phyloP scores from a whole-genome alignment of 768 basidiomycete species.

The Kwoniella sp. region DNA sequence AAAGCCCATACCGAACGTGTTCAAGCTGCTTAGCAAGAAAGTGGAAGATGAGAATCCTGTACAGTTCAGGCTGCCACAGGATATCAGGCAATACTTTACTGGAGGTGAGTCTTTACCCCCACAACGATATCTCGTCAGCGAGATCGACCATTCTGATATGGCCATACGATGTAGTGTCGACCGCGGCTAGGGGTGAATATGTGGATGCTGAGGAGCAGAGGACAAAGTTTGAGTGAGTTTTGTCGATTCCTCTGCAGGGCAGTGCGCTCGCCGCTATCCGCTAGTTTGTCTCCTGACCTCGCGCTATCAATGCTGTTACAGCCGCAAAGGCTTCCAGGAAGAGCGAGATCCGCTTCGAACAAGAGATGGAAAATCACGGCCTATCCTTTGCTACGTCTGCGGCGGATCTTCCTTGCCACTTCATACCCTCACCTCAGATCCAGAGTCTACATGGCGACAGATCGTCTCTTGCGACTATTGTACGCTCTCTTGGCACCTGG shows the following conservation, averaged over 20 bases:
- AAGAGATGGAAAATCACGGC: conserved; percentile 77
- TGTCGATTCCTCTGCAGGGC: conserved; percentile 1
- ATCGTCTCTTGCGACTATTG: conserved; percentile 97
- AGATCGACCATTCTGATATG: neutral
- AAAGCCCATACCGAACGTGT: conserved; percentile 46
- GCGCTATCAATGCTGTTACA: conserved; percentile 41
- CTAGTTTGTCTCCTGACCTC: neutral
- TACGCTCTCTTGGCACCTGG: conserved; percentile 91
- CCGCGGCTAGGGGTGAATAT: conserved; percentile 78
- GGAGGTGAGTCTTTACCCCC: conserved; percentile 66
- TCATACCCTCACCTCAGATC: conserved; percentile 58
- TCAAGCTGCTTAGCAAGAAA: conserved; percentile 68
- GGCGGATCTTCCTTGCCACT: conserved; percentile 70
- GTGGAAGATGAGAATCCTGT: conserved; percentile 70
- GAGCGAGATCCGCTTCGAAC: conserved; percentile 86
- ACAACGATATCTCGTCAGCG: neutral
- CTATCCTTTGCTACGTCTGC: conserved; percentile 89
- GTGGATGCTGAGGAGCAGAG: conserved; percentile 77
- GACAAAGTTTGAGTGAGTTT: conserved; percentile 77
- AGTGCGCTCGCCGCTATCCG: neutral
- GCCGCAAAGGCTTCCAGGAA: conserved; percentile 85
- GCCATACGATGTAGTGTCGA: conserved; percentile 64
- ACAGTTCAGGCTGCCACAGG: conserved; percentile 84
- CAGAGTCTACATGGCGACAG: conserved; percentile 53
- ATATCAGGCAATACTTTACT: conserved; percentile 79